These are phyloP conservation scores for Wakefieldia striispora DNA, from an alignment of 768 basidiomycete genomes.

Conservation along the genomic window DNA sequence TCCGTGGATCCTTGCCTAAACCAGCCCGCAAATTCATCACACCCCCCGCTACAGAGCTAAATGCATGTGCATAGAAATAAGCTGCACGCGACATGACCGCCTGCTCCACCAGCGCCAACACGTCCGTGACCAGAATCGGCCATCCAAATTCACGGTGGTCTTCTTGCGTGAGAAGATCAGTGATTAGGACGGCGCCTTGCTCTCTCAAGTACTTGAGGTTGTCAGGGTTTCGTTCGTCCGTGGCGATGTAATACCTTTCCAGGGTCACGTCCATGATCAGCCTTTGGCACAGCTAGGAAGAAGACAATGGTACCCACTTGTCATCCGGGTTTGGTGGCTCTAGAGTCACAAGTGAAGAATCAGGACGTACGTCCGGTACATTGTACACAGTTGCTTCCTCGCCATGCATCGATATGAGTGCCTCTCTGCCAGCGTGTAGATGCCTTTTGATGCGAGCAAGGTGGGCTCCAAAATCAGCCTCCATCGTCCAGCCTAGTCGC, in stretches of 20 bases:
- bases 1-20: constrained; percentile 40
- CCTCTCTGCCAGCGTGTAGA: constrained; percentile 18
- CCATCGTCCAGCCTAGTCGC: constrained; percentile 34
- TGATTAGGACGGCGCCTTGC: constrained; percentile 39
- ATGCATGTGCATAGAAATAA: constrained; percentile 42
- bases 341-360: constrained; percentile 19
- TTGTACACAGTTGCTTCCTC: constrained; percentile 16
- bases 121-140: constrained; percentile 42
- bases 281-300: background rate
- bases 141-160: constrained; percentile 40
- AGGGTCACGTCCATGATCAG: background rate
- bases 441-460: constrained; percentile 31
- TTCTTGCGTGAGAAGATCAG: constrained; percentile 42
- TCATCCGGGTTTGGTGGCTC: constrained; percentile 26
- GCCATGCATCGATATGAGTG: constrained; percentile 21
- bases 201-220: constrained; percentile 32
- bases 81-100: constrained; percentile 33
- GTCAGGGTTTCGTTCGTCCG: constrained; percentile 40
- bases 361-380: constrained; percentile 19
- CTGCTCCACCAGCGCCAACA: constrained; percentile 44
- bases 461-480: constrained; percentile 31
- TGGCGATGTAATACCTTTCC: constrained; percentile 36
- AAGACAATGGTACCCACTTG: constrained; percentile 9
- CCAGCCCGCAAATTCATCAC: constrained; percentile 41
- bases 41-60: constrained; percentile 42